Evolutionary conservation across 1,284 basidiomycete genomes (phyloP).

Genomic region (Coniferiporia weirii): DNA sequence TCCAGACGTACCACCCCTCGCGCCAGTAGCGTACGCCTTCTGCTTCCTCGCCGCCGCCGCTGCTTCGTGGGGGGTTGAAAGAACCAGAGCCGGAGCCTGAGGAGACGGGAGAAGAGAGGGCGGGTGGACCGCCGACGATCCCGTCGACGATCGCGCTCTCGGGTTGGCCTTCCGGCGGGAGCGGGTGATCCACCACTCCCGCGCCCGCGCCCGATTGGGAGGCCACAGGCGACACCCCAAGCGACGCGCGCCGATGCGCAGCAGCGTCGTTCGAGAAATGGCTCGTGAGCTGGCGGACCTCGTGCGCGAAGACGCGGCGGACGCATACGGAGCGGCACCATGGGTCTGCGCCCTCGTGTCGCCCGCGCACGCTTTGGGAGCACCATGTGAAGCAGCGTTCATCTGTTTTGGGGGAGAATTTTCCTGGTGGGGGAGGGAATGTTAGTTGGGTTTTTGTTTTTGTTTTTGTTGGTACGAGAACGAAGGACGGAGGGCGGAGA

Average conservation of each 20-base stretch:
- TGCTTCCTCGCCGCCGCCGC: slow-evolving; percentile 18
- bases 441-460: no score
- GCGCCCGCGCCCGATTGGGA: slow-evolving; percentile 2
- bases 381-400: slow-evolving; percentile 74
- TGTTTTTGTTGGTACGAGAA: no score
- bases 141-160: slow-evolving; percentile 2
- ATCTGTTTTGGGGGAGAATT: slow-evolving; percentile 52
- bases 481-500: no score
- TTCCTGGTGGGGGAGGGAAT: slow-evolving; percentile 33
- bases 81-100: no score
- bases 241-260: no score
- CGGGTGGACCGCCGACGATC: not conserved
- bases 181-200: slow-evolving; percentile 34
- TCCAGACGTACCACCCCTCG: slow-evolving; percentile 72
- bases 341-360: slow-evolving; percentile 50
- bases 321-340: slow-evolving; percentile 64
- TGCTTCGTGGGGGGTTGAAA: no score
- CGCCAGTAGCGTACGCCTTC: slow-evolving; percentile 54
- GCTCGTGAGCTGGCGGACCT: slow-evolving; percentile 53
- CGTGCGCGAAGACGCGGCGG: slow-evolving; percentile 66
- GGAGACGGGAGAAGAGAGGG: not conserved
- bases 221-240: no score
- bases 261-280: slow-evolving; percentile 24
- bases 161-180: slow-evolving; percentile 60
- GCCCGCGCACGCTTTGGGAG: slow-evolving; percentile 56